phyloP scores from a whole-genome alignment of 1,139 yeast genomes.

The Scheffersomyces titani region DNA sequence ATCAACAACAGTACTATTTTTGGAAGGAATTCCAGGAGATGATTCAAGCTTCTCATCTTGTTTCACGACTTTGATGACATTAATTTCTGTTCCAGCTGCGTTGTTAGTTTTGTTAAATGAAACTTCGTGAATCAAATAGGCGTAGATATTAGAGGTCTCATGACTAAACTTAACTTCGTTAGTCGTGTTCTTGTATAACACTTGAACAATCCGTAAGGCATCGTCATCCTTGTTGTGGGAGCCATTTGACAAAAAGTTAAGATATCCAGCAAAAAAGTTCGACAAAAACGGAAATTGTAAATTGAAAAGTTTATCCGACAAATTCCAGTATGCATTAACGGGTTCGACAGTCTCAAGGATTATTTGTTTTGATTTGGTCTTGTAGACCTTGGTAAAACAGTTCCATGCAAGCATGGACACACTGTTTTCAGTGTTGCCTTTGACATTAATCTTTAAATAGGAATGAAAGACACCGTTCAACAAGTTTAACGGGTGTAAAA shows the following conservation, averaged over 20 bases:
- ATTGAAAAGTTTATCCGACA: constrained; percentile 19
- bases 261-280: constrained; percentile 42
- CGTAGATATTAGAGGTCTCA: constrained; percentile 19
- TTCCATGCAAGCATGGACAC: constrained; percentile 34
- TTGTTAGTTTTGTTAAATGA: constrained; percentile 9
- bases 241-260: constrained; percentile 39
- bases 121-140: constrained; percentile 33
- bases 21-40: neutral
- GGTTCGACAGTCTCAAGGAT: constrained; percentile 31
- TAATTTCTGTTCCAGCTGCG: constrained; percentile 1
- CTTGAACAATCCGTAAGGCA: constrained; percentile 33
- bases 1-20: constrained; percentile 3
- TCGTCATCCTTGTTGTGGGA: constrained; percentile 20
- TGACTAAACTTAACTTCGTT: constrained; percentile 10
- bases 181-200: constrained; percentile 19
- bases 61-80: constrained; percentile 1
- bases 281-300: constrained; percentile 43
- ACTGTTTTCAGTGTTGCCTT: constrained; percentile 4
- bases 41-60: neutral
- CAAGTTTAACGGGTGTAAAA: constrained; percentile 16
- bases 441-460: constrained; percentile 26
- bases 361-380: constrained; percentile 15
- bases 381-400: constrained; percentile 32
- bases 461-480: constrained; percentile 31
- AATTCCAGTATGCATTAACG: constrained; percentile 35